phyloP scores from a whole-genome alignment of 768 basidiomycete species.

The Daedaleopsis nitida region DNA sequence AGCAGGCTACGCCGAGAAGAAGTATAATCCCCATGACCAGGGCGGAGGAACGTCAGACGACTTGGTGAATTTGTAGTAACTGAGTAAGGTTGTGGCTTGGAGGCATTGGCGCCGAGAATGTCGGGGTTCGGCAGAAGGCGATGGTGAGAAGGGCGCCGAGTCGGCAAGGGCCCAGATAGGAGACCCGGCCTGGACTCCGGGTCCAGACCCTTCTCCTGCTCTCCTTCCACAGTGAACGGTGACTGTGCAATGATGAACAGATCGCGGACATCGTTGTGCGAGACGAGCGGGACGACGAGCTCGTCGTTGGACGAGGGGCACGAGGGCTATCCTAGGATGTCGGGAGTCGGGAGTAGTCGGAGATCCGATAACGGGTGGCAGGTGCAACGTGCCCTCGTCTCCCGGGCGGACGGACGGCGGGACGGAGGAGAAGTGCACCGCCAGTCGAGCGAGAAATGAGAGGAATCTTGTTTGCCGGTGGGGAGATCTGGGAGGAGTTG shows the following conservation, averaged over 20 bases:
- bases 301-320: not conserved
- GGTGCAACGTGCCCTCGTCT: slow-evolving; percentile 12
- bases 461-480: not conserved
- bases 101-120: slow-evolving; percentile 1
- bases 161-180: not conserved
- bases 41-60: not conserved
- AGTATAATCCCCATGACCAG: not conserved
- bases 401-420: slow-evolving; percentile 1
- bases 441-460: not conserved
- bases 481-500: slow-evolving; percentile 4
- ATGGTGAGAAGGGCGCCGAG: not conserved
- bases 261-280: not conserved
- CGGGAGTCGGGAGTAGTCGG: slow-evolving; percentile 17
- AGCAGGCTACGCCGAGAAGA: not conserved
- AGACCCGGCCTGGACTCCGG: slow-evolving; percentile 1
- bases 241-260: slow-evolving; percentile 1
- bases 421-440: not conserved
- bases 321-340: not conserved
- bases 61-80: not conserved
- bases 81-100: slow-evolving; percentile 7
- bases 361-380: slow-evolving; percentile 17
- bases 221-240: not conserved
- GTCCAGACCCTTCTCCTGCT: not conserved
- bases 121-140: not conserved
- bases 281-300: not conserved